Evolutionary conservation across 805 yeast genomes (phyloP).

Genomic region (Ogataea polymorpha): DNA sequence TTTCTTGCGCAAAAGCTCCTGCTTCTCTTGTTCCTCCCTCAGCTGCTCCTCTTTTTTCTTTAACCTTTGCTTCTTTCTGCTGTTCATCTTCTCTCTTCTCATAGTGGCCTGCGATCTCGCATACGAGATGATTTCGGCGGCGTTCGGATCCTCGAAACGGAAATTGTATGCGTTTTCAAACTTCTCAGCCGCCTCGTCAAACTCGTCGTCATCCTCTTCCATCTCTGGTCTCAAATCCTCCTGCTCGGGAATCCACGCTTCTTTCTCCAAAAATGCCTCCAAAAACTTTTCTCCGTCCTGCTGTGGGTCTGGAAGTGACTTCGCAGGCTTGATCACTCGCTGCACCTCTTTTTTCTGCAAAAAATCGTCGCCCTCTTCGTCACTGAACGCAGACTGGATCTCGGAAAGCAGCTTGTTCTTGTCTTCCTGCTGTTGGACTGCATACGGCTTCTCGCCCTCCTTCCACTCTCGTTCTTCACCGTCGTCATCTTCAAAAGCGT

Average conservation of each 20-base stretch:
- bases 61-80: constrained; percentile 82
- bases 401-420: constrained; percentile 70
- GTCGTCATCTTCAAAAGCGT: constrained; percentile 52
- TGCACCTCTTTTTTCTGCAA: constrained; percentile 52
- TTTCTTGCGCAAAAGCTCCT: constrained; percentile 63
- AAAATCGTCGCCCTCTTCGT: constrained; percentile 46
- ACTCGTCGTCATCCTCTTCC: constrained; percentile 76
- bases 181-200: constrained; percentile 87
- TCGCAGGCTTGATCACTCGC: constrained; percentile 4
- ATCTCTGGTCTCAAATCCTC: constrained; percentile 47
- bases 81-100: constrained; percentile 70
- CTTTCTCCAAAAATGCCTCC: constrained; percentile 64
- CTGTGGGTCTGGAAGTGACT: constrained; percentile 64
- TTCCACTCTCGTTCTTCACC: constrained; percentile 45
- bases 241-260: constrained; percentile 86
- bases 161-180: constrained; percentile 93
- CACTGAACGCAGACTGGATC: constrained; percentile 66
- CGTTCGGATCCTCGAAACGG: constrained; percentile 87
- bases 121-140: constrained; percentile 89
- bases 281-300: constrained; percentile 67
- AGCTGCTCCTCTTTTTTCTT: constrained; percentile 54
- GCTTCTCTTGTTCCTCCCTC: constrained; percentile 50
- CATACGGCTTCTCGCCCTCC: constrained; percentile 63
- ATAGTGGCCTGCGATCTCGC: constrained; percentile 93
- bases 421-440: constrained; percentile 71